Evolutionary conservation across 352 stramenopile species (phyloP).

Genomic region (Lagenidium giganteum): DNA sequence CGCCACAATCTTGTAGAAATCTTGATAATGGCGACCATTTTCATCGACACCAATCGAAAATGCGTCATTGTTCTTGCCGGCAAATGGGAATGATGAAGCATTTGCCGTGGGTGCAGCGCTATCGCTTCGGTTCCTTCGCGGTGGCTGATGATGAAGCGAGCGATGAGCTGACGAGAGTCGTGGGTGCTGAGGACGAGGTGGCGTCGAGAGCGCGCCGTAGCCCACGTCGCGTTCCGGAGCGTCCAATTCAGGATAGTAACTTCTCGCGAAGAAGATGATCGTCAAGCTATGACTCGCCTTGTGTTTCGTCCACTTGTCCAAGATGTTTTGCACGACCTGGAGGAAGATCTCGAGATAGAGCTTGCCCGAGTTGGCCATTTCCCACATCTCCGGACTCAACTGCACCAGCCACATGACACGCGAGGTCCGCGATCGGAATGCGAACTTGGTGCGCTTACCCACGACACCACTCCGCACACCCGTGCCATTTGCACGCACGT

Average conservation of each 20-base stretch:
- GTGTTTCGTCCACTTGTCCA: slow-evolving; percentile 89
- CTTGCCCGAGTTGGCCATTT: slow-evolving; percentile 85
- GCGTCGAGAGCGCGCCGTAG: slow-evolving; percentile 15
- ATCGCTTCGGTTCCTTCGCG: too few relatives aligned
- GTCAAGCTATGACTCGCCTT: slow-evolving; percentile 90
- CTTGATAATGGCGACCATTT: slow-evolving; percentile 72
- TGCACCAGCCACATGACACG: slow-evolving; percentile 98
- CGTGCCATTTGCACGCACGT: slow-evolving; percentile 82
- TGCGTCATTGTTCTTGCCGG: slow-evolving; percentile 38
- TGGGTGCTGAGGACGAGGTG: slow-evolving; percentile 10
- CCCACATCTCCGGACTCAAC: slow-evolving; percentile 93
- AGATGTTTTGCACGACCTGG: slow-evolving; percentile 65
- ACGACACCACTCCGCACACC: slow-evolving; percentile 92
- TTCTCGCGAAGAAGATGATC: slow-evolving; percentile 90
- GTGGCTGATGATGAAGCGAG: not conserved
- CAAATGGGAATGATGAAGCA: slow-evolving; percentile 60
- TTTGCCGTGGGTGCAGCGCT: slow-evolving; percentile 14
- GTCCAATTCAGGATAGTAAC: slow-evolving; percentile 82
- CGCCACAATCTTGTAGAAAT: slow-evolving; percentile 83
- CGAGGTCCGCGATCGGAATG: slow-evolving; percentile 91
- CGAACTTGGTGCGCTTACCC: slow-evolving; percentile 95
- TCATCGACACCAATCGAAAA: slow-evolving; percentile 74
- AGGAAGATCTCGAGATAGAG: slow-evolving; percentile 91
- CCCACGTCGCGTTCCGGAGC: slow-evolving; percentile 23
- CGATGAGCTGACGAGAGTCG: not conserved